Percentiles rank a stretch among this genome's conserved stretches.
phyloP scores from a whole-genome alignment of 1,139 yeast species.

The Suhomyces guaymorum region DNA sequence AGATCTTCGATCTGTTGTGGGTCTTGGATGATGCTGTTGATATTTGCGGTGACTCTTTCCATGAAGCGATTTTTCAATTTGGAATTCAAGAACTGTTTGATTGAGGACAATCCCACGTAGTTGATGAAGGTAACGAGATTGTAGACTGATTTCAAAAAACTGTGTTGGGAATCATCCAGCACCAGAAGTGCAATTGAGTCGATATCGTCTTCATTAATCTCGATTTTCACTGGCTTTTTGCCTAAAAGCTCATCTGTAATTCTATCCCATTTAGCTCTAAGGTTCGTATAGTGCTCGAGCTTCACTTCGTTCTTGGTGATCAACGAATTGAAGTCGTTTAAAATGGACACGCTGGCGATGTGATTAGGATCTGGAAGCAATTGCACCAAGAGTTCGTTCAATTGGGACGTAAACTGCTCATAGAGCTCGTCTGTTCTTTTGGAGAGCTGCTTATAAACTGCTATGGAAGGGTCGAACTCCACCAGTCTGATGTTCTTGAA shows the following conservation, averaged over 20 bases:
- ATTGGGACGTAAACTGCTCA: conserved; percentile 16
- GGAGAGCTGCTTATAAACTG: conserved; percentile 12
- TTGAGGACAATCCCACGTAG: conserved; percentile 22
- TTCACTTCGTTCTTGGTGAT: conserved; percentile 18
- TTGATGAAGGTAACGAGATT: conserved; percentile 36
- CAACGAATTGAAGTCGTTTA: conserved; percentile 18
- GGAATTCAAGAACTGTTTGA: conserved; percentile 31
- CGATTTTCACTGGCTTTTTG: conserved; percentile 1
- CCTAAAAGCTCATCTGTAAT: conserved; percentile 13
- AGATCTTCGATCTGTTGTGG: conserved; percentile 21
- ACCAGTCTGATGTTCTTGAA: conserved; percentile 7
- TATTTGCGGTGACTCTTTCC: conserved; percentile 33
- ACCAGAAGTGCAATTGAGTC: conserved; percentile 9
- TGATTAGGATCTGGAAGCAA: conserved; percentile 27
- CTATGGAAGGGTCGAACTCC: conserved; percentile 5
- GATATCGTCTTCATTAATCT: conserved; percentile 10
- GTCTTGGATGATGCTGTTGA: conserved; percentile 26
- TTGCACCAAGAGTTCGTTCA: conserved; percentile 22
- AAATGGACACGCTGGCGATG: conserved; percentile 20
- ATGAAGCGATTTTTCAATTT: conserved; percentile 34
- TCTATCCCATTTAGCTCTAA: conserved; percentile 14
- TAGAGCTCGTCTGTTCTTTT: conserved; percentile 8
- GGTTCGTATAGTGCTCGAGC: conserved; percentile 13
- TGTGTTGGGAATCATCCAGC: conserved; percentile 1
- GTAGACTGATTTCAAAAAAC: conserved; percentile 25